Base-by-base conservation (phyloP, 805 yeast species). In the Zygosaccharomyces siamensis region DNA sequence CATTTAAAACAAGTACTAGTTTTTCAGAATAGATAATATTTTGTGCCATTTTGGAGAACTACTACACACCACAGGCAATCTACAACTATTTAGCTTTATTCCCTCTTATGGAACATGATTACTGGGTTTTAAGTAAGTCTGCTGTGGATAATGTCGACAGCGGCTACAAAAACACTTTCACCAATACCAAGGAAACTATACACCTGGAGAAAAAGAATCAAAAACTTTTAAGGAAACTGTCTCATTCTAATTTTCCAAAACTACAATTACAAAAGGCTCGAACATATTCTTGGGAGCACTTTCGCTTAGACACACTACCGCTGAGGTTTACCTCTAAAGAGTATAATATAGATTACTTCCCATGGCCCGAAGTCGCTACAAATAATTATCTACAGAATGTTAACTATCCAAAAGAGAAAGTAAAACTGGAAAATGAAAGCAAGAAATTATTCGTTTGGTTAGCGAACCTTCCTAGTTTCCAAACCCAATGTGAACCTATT, bases 161-260 rank as follows among this genome's bases (percentile, higher is more conserved):
- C 59, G 59, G 57, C 53, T 55, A 53, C 49, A 20, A 18, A 21
- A 20, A 5, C 11, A 16, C 39, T 2, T 14, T n/a, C 23, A 30
- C 26, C 37, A 46, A 24, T 5, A 7, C 39, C 3, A 56, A 35
- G 24, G 60, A 56, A 43, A 46, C 38, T 39, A 16, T 56, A 8
- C 35, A 11, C 26, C 31, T 56, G 23, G 40, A 33, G 18, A 50
- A 32, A 30, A 46, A 41, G 39, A 39, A 48, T 5, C 52, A 43
- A 43, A 38, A 36, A n/a, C 23, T 46, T n/a, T 45, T 56, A 41
- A 46, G 43, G 18, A 37, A 23, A 16, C 8, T 41, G n/a, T 38
- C 33, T 4, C 16, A 14, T 16, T 26, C 18, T 12, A 7, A n/a
- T 12, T 4, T 5, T 4, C n/a, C 36, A 20, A 37, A 16, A 20